Evolutionary conservation across 2,329 filamentous ascomycete species (phyloP), one percentile per base, ranked within the genome.

Genomic region (Fusarium sp.): DNA sequence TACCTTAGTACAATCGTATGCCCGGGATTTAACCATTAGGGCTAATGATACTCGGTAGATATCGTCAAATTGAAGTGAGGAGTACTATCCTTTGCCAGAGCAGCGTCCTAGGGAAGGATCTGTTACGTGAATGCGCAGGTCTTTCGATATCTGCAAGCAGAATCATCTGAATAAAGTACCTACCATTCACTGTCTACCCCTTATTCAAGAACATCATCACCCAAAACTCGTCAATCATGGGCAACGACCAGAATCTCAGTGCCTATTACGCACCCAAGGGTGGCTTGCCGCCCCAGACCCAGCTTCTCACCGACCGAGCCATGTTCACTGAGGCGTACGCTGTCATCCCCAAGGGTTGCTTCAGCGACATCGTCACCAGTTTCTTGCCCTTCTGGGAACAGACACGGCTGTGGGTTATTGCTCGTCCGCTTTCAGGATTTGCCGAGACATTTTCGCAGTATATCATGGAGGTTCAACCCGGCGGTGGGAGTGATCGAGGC

Each of bases 241-340:
- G 43, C 25, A 61, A 42, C 27, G 6, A 53, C 19, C 17, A 31
- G 23, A 17, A 9, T 57, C 11, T 25, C 23, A 52, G 58, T 36
- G 58, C 57, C 3, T 61, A 61, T 7, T 61, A 57, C n/a, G 58
- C 58, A 51, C 58, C 58, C 2, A 61, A 45, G 21, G 58, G 58
- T 23, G 58, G 58, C 17, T 10, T 61, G 17, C 58, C 58, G 11
- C 58, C 58, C 2, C 58, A 61, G 14, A 61, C 58, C 1, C 58
- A 61, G 19, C 10, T 61, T 17, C 57, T 61, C 19, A 61, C 58
- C 17, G 58, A 61, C 37, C 38, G 58, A 8, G 58, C 58, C 4
- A 61, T 61, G 58, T 61, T 61, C 44, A 61, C 58, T 9, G 58
- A 61, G 53, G 57, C 58, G 27, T 61, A 61, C 14, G 58, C 58